Conservation (phyloP, 352 stramenopile species). For the Phytophthora sojae region DNA sequence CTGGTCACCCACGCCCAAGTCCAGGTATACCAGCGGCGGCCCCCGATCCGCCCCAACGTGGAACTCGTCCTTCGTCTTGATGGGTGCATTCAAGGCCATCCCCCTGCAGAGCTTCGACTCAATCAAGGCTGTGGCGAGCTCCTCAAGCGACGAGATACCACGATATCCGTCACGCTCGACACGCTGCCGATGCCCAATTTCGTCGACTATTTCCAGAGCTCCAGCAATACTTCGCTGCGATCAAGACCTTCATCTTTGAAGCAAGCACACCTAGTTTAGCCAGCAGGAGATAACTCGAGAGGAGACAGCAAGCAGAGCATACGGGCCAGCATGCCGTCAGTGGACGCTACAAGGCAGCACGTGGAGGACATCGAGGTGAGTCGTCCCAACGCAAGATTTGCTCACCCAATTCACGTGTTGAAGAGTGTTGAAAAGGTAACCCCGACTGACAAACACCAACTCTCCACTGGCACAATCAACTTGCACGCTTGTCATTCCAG, state of each 20-base stretch:
- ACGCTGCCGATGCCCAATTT: constrained; percentile 7
- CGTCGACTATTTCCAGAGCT: constrained; percentile 30
- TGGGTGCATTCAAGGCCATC: constrained; percentile 57
- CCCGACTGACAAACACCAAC: not conserved
- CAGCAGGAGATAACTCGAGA: not conserved
- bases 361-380: constrained; percentile 69
- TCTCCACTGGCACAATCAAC: not conserved
- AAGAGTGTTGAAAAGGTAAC: not conserved
- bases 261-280: constrained; percentile 18
- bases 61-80: constrained; percentile 66
- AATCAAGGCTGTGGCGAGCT: too few species aligned
- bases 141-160: not conserved
- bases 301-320: not conserved
- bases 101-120: too few species aligned
- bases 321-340: constrained; percentile 19
- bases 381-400: not conserved
- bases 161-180: constrained; percentile 2
- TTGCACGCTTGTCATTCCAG: constrained; percentile 23
- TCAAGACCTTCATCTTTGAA: not conserved
- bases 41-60: constrained; percentile 40
- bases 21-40: constrained; percentile 70
- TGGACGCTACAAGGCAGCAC: constrained; percentile 58
- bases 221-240: not conserved
- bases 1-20: constrained; percentile 61
- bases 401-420: not conserved